Base-by-base conservation (phyloP, 2,329 filamentous ascomycete genomes). In the Colletotrichum chrysophilum region DNA sequence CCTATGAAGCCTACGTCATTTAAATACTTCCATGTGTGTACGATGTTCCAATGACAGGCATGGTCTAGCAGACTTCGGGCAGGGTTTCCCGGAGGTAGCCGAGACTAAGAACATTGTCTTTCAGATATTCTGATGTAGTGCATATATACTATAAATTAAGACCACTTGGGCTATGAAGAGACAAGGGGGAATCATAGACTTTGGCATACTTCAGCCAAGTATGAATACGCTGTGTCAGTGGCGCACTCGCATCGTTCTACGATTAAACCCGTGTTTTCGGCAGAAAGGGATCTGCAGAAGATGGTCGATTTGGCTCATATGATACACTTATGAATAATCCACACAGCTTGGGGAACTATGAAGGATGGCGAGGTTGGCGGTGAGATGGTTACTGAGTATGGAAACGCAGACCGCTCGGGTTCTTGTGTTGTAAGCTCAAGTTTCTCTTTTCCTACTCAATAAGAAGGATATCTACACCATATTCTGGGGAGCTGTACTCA, bases 391-490 rank as follows among this genome's bases (percentile, higher is more conserved):
- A n/a, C 9, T 4, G 18, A 48, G 9, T 21, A n/a, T n/a, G 38
- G 3, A n/a, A n/a, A 48, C 38, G 38, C 18, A 48, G 38, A n/a
- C 18, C 9, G 18, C 38, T 48, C 18, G 38, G 18, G 9, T 10
- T 48, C 8, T 43, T 43, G 36, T 10, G 1, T n/a, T 43, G 16
- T 5, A 43, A 18, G 9, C 38, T 48, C 3, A 9, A 12, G 18
- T n/a, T 48, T 48, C 18, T n/a, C 3, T 48, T 48, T 48, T 48
- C 5, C 18, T n/a, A 48, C 16, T n/a, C 5, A 10, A 12, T n/a
- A 6, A n/a, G 18, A n/a, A 5, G 18, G 1, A 16, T 7, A 7
- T 10, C 0, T 18, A 0, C 16, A 5, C 16, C 36, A 5, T 2
- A 12, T 12, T 16, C 5, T 12, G 0, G 18, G 18, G 38, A 48